Conservation (phyloP, 345 rosid species). For the Moricandia moricandioides region DNA sequence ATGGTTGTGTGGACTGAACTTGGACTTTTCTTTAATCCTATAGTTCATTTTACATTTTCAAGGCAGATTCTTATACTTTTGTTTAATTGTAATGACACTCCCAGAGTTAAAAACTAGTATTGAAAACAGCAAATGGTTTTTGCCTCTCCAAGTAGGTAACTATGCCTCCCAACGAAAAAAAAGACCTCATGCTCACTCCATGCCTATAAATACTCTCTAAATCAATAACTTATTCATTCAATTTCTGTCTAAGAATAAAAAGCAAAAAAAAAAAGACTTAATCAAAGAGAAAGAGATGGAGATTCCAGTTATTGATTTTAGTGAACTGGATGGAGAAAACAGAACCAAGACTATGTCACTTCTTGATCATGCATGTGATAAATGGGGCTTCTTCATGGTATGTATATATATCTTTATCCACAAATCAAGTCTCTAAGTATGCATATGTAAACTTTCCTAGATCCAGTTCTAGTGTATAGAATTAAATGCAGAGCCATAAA, state of each 20-base stretch:
- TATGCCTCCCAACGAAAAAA: slow-evolving; percentile 10
- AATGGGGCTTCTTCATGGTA: slow-evolving; percentile 88
- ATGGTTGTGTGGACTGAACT: slow-evolving; percentile 46
- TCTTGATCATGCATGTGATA: slow-evolving; percentile 78
- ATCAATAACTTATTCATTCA: slow-evolving; percentile 14
- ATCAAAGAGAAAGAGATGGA: slow-evolving; percentile 43
- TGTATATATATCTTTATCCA: slow-evolving; percentile 13
- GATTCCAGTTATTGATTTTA: slow-evolving; percentile 64
- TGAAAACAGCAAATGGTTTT: slow-evolving; percentile 20
- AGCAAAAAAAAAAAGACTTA: background rate
- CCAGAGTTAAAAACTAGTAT: background rate
- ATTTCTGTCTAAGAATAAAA: background rate
- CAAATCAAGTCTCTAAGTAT: background rate
- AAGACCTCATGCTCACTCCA: background rate
- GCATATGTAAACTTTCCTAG: background rate
- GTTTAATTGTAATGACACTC: slow-evolving; percentile 1
- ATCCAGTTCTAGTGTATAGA: background rate
- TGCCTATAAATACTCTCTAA: slow-evolving; percentile 37
- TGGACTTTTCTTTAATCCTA: slow-evolving; percentile 36
- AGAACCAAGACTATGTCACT: slow-evolving; percentile 58
- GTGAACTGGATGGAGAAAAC: slow-evolving; percentile 60
- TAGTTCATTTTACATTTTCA: slow-evolving; percentile 36
- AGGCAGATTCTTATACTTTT: slow-evolving; percentile 24
- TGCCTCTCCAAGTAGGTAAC: slow-evolving; percentile 32
- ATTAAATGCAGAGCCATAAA: too few species aligned